Evolutionary conservation across 2,329 filamentous ascomycete genomes (phyloP).

Genomic region (Aspergillus niger): DNA sequence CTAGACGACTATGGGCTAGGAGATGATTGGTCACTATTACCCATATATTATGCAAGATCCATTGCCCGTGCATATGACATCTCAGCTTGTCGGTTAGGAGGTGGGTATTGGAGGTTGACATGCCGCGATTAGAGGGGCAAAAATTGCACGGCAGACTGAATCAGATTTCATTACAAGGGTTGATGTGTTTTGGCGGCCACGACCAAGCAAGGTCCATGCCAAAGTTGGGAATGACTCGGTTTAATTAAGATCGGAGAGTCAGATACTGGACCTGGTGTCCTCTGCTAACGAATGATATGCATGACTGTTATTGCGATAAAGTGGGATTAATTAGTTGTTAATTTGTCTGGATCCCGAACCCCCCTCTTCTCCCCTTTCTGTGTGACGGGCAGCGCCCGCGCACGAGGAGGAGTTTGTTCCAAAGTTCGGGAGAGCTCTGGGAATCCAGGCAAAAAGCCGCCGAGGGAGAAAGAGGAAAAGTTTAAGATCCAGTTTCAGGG

Average conservation of each 20-base stretch:
- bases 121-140: constrained; percentile 12
- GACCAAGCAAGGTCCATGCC: neutral
- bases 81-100: constrained; percentile 25
- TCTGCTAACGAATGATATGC: constrained; percentile 1
- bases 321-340: constrained; percentile 3
- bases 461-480: neutral
- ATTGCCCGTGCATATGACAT: constrained; percentile 38
- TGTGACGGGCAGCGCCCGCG: neutral
- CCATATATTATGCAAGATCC: constrained; percentile 25
- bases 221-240: neutral
- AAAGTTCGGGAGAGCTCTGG: constrained; percentile 14
- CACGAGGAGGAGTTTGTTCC: constrained; percentile 17
- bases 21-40: constrained; percentile 19
- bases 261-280: neutral
- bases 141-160: neutral
- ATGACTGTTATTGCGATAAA: constrained; percentile 3
- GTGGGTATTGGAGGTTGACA: constrained; percentile 15
- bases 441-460: neutral
- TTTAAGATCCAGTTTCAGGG: constrained; percentile 17
- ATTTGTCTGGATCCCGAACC: neutral
- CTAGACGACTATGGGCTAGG: constrained; percentile 12
- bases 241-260: constrained; percentile 1
- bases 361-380: neutral
- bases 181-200: neutral
- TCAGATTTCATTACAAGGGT: neutral